phyloP scores from a whole-genome alignment of 1,139 yeast genomes.

The Saccharomyces hybrid region DNA sequence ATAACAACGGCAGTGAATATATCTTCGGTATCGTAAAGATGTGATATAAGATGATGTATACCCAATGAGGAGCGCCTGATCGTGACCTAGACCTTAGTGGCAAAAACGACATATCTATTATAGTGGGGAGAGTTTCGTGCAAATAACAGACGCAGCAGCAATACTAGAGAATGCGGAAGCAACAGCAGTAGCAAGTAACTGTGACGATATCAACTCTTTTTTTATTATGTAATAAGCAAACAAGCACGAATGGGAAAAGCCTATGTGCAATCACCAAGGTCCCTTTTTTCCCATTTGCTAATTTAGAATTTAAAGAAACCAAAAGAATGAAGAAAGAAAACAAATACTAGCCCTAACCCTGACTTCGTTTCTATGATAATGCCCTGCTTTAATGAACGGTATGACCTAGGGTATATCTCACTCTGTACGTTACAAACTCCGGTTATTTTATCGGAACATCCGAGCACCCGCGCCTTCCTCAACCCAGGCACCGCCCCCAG shows the following conservation, averaged over 20 bases:
- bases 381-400: neutral
- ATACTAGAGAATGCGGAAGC: neutral
- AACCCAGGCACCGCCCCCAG: neutral
- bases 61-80: neutral
- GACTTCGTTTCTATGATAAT: neutral
- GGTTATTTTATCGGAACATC: neutral
- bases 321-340: neutral
- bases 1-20: slow-evolving; percentile 7
- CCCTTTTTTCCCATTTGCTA: neutral
- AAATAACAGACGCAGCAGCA: neutral
- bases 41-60: neutral
- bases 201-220: neutral
- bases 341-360: neutral
- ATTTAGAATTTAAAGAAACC: neutral
- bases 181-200: neutral
- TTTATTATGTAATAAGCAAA: neutral
- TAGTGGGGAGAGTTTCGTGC: neutral
- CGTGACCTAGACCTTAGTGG: neutral
- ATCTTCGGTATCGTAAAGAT: neutral
- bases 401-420: neutral
- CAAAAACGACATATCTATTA: neutral
- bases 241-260: neutral
- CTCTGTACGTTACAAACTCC: neutral
- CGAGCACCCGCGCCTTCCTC: slow-evolving; percentile 1
- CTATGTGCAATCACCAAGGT: neutral